Base-by-base conservation (phyloP, 768 basidiomycete species). In the Inosperma sp. region DNA sequence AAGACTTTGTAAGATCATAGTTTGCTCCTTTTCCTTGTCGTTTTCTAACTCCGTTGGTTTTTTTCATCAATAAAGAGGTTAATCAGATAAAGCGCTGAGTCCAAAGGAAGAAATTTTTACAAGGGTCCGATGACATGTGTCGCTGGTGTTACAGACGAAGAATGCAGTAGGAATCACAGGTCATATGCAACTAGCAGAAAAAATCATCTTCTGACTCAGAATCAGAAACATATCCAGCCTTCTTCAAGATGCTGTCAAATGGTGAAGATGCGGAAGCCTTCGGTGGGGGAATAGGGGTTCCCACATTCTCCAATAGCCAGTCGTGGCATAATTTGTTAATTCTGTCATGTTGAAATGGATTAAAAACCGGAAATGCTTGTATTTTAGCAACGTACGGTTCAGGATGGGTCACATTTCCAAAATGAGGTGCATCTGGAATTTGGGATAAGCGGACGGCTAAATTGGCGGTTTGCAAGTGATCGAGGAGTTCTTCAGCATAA, bases 341-440 rank as follows among this genome's bases (percentile, higher is more conserved):
- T 48, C 69, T 70, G 53, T 19, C 36, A 16, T 26, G 14, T 14
- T 19, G 43, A n/a, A 44, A 14, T 14, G 17, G 21, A 10, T 30
- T 19, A 23, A 34, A 23, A 19, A 8, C 21, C 10, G 14, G 19
- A 33, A 2, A 14, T 19, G 9, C 10, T 39, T 23, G 6, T 40
- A 9, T 44, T 34, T 25, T 27, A 33, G 7, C 7, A 25, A 59
- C 62, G 48, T 37, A 72, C 69, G 61, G 51, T 14, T 62, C 56
- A 10, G 64, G 52, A 49, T 72, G 62, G 10, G 69, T 72, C 7
- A 68, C 62, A 36, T 58, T 58, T 2, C 72, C 71, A 41, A 70
- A 71, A 53, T 72, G 72, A 2, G 71, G 66, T 7, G 71, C 71
- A 6, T 60, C 61, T 6, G 59, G 50, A 4, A 71, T 56, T 1